phyloP scores from a whole-genome alignment of 2,329 filamentous ascomycete genomes.

The Ramularia endophylla region DNA sequence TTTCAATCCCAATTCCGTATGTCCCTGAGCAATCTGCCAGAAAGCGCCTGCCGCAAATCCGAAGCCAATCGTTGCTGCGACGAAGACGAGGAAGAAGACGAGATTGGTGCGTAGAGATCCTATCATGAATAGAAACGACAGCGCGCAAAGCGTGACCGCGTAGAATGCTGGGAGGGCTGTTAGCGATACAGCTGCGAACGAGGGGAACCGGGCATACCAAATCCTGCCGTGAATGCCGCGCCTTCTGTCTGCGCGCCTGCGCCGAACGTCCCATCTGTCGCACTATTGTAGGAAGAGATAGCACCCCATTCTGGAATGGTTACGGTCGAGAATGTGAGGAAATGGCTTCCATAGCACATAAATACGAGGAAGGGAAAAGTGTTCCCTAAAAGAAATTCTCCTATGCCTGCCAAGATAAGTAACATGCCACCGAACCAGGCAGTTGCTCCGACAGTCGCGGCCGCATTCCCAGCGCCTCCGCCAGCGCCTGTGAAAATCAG shows the following conservation, averaged over 20 bases:
- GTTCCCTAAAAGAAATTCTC: constrained; percentile 34
- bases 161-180: constrained; percentile 13
- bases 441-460: constrained; percentile 18
- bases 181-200: neutral
- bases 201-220: constrained; percentile 9
- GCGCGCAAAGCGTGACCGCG: constrained; percentile 18
- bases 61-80: constrained; percentile 19
- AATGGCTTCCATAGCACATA: constrained; percentile 18
- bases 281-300: constrained; percentile 16
- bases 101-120: constrained; percentile 17
- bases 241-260: constrained; percentile 10
- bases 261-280: too few species aligned
- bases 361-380: constrained; percentile 27
- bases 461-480: constrained; percentile 2
- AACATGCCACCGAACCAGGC: constrained; percentile 32
- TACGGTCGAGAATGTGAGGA: constrained; percentile 15
- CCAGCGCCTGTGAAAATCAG: too few species aligned
- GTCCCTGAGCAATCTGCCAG: constrained; percentile 8
- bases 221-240: constrained; percentile 14
- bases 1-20: constrained; percentile 6
- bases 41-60: constrained; percentile 14
- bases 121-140: constrained; percentile 23
- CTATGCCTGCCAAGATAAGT: constrained; percentile 29
- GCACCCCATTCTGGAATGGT: constrained; percentile 18
- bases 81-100: constrained; percentile 22